A percentile compares a stretch with the other conserved stretches of the same genome.
Evolutionary conservation across 139 green algal genomes (phyloP).

Genomic region (Chlorella sp.): DNA sequence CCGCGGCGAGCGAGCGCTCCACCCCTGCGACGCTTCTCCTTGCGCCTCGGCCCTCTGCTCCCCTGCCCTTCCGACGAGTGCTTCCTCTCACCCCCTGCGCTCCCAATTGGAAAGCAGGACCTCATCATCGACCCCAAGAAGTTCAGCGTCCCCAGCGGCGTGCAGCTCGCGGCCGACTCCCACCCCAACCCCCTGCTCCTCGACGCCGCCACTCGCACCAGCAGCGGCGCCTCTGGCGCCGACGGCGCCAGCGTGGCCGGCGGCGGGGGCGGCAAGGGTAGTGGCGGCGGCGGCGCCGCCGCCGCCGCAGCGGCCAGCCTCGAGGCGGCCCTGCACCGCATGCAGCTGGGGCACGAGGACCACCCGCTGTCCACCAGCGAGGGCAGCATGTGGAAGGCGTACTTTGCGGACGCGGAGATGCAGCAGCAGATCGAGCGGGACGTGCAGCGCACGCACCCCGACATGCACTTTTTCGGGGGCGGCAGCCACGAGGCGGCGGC

Average conservation of each 20-base stretch:
- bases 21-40: too few relatives aligned
- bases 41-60: too few relatives aligned
- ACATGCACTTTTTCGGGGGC: slow-evolving; percentile 96
- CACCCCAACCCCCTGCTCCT: slow-evolving; percentile 28
- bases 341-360: slow-evolving; percentile 55
- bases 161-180: slow-evolving; percentile 17
- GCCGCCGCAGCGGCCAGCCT: background rate
- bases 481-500: slow-evolving; percentile 17
- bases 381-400: slow-evolving; percentile 75
- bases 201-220: slow-evolving; percentile 2
- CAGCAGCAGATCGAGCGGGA: slow-evolving; percentile 94
- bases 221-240: background rate
- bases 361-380: slow-evolving; percentile 77
- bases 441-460: slow-evolving; percentile 93
- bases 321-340: background rate
- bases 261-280: background rate
- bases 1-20: too few relatives aligned
- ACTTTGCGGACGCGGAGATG: slow-evolving; percentile 87
- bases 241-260: background rate
- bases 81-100: background rate
- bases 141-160: background rate
- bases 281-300: background rate
- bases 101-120: slow-evolving; percentile 54
- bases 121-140: slow-evolving; percentile 83
- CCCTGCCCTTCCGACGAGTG: background rate